Evolutionary conservation across 2,329 filamentous ascomycete species (phyloP).

Genomic region (Scedosporium apiospermum): DNA sequence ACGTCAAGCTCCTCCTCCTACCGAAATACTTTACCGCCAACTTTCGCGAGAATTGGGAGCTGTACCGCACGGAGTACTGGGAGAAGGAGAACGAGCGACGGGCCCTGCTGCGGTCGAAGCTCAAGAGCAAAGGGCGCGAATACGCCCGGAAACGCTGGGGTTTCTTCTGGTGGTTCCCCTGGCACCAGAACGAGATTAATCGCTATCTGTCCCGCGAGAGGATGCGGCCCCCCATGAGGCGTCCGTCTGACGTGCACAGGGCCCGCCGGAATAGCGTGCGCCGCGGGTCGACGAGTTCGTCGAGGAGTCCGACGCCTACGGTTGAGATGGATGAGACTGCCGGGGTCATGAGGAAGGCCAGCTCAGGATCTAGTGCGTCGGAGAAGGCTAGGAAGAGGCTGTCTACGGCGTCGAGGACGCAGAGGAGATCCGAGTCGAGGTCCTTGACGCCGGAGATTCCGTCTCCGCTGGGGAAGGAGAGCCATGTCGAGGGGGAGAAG

Average conservation of each 20-base stretch:
- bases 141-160: slow-evolving; percentile 59
- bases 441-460: slow-evolving; percentile 46
- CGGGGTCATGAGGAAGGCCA: slow-evolving; percentile 30
- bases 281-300: slow-evolving; percentile 41
- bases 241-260: slow-evolving; percentile 9
- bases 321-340: slow-evolving; percentile 36
- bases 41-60: slow-evolving; percentile 94
- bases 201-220: slow-evolving; percentile 14
- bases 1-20: slow-evolving; percentile 80
- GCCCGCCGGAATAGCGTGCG: slow-evolving; percentile 40
- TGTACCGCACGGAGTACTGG: slow-evolving; percentile 93
- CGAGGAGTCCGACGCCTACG: slow-evolving; percentile 38
- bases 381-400: slow-evolving; percentile 45
- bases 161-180: slow-evolving; percentile 82
- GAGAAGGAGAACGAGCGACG: slow-evolving; percentile 90
- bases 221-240: slow-evolving; percentile 17
- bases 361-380: slow-evolving; percentile 35
- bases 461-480: slow-evolving; percentile 41
- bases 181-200: slow-evolving; percentile 32
- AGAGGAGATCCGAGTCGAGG: slow-evolving; percentile 38
- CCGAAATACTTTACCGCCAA: slow-evolving; percentile 92
- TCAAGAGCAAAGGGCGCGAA: slow-evolving; percentile 59
- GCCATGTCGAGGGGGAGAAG: neutral
- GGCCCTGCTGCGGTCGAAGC: slow-evolving; percentile 57
- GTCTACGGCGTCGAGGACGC: slow-evolving; percentile 25